Base-by-base conservation (phyloP, 768 basidiomycete species). In the Mycena olivaceomarginata region DNA sequence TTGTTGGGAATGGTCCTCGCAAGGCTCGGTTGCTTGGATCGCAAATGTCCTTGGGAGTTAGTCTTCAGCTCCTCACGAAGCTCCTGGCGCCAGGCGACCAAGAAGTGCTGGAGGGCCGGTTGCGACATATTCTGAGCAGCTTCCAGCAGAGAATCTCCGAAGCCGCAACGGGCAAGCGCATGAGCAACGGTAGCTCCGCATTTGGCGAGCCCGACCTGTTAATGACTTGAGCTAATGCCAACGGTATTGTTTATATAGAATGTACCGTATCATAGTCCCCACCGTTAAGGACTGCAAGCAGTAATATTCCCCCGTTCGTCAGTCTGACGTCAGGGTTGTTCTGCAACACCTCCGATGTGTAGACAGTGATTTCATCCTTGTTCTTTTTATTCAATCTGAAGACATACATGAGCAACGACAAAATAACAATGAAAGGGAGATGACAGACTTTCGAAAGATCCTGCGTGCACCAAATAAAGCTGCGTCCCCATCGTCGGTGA, bases 161-260 rank as follows among this genome's bases (percentile, higher is more conserved):
- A 89, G 0, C 93, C 93, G 41, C 89, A 89, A 66, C 88, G 88
- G 0, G 92, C 92, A 0, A 95, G 90, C 2, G 87, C 92, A 37
- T 89, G 88, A 4, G 94, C 92, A 53, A 90, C 92, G 85, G 86
- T 4, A 86, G 83, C 1, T n/a, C 93, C 92, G 71, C 90, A 92
- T 10, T 90, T 86, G 10, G 83, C 18, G n/a, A 82, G 72, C 16
- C 83, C 82, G 20, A 16, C 73, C 80, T 80, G 59, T 39, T 15
- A 48, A 5, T 48, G 46, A 48, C 46, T 12, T 48, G 5, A 48
- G 18, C 12, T 5, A 48, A 13, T 48, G 46, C 13, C 15, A 16
- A 5, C 18, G 10, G n/a, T 7, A n/a, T 10, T 53, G n/a, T 15
- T 6, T 51, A 15, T 15, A 51, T 51, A 16, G 53, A 13, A 37